Percentiles rank a stretch among this genome's conserved stretches.
These are phyloP conservation scores for Nakataea oryzae DNA, from an alignment of 2,329 filamentous ascomycete species.

Conservation along the genomic window DNA sequence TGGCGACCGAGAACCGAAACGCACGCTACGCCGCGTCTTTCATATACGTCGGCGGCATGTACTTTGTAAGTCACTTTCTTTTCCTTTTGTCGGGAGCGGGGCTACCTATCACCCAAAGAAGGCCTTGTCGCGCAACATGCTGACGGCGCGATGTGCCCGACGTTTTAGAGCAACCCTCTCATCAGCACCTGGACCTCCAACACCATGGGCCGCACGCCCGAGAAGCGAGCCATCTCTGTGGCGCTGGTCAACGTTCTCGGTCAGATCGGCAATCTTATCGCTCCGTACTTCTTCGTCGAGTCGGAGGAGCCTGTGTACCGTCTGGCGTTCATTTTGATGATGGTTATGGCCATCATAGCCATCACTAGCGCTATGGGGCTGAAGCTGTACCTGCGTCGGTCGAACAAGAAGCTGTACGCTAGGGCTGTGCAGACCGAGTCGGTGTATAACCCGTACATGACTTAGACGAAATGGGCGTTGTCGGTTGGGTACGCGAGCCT, in stretches of 20 bases:
- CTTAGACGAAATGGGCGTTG: neutral
- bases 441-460: neutral
- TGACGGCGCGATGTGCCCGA: neutral
- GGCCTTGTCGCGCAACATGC: neutral
- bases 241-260: neutral
- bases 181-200: constrained; percentile 1
- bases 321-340: constrained; percentile 1
- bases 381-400: neutral
- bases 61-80: neutral
- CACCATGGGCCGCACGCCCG: neutral
- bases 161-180: neutral
- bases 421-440: neutral
- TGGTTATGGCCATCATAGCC: neutral
- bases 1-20: neutral
- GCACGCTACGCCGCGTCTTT: neutral
- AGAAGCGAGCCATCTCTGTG: constrained; percentile 1
- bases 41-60: constrained; percentile 1
- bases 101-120: too few relatives aligned
- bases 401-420: neutral
- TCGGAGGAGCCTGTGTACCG: neutral
- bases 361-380: neutral
- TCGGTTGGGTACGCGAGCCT: neutral
- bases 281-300: constrained; percentile 1
- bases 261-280: neutral
- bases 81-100: too few relatives aligned